Conservation (phyloP, 2,329 filamentous ascomycete species). For the Aureobasidium sp. region DNA sequence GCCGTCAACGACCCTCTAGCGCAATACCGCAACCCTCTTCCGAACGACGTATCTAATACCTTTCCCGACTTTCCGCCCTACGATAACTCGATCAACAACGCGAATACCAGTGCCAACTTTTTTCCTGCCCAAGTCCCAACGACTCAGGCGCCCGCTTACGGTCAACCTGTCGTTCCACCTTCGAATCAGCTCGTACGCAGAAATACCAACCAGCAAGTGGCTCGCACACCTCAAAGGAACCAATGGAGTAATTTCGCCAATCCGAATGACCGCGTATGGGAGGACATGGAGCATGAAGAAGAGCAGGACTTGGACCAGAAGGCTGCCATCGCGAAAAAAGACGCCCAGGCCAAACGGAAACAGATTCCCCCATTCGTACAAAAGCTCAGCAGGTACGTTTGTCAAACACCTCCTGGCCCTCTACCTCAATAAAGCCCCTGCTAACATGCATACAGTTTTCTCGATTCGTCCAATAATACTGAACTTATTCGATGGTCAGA, state of each 20-base stretch:
- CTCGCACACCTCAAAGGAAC: constrained; percentile 29
- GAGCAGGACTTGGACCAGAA: constrained; percentile 73
- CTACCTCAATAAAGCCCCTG: constrained; percentile 16
- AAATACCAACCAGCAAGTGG: constrained; percentile 41
- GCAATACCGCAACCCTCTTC: constrained; percentile 43
- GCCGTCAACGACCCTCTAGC: constrained; percentile 30
- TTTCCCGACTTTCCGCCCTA: constrained; percentile 33
- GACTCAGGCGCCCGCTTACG: constrained; percentile 22
- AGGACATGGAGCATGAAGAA: constrained; percentile 55
- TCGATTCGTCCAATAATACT: constrained; percentile 87
- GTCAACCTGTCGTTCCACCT: constrained; percentile 19
- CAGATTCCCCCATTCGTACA: constrained; percentile 97
- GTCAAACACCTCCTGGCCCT: background rate
- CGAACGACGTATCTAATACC: constrained; percentile 30
- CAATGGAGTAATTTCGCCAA: constrained; percentile 38
- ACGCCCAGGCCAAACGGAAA: constrained; percentile 83
- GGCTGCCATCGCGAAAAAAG: constrained; percentile 75
- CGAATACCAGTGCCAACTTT: constrained; percentile 30
- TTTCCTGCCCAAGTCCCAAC: constrained; percentile 25
- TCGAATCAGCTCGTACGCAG: constrained; percentile 42
- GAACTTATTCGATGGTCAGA: constrained; percentile 96
- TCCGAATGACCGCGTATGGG: constrained; percentile 29
- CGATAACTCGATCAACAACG: constrained; percentile 32
- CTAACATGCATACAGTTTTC: constrained; percentile 55
- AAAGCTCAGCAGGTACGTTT: constrained; percentile 83